Conservation (phyloP, 2,329 filamentous ascomycete species). For the Diaporthe sp. region DNA sequence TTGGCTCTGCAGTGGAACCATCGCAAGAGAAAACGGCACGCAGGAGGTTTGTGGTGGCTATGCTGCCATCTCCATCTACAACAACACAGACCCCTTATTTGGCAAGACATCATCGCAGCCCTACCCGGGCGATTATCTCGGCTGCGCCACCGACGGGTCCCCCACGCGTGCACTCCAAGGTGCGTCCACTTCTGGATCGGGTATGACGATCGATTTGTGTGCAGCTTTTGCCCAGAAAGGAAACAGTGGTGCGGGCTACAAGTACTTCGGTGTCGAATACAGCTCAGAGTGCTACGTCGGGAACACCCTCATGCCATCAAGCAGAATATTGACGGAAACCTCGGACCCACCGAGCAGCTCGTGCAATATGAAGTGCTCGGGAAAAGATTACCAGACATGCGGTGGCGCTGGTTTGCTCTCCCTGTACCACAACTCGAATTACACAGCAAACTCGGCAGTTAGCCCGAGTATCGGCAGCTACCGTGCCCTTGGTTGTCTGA, state of each 20-base stretch:
- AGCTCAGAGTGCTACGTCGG: conserved; percentile 9
- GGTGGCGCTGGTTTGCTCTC: conserved; percentile 43
- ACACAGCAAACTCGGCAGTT: conserved; percentile 22
- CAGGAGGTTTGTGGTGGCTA: conserved; percentile 42
- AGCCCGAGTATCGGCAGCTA: neutral
- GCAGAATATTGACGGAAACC: neutral
- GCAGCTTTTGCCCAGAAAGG: conserved; percentile 3
- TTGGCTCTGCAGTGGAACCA: conserved; percentile 32
- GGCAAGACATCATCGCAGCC: conserved; percentile 35
- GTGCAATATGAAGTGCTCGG: conserved; percentile 43
- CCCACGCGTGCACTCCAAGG: neutral
- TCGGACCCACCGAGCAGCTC: conserved; percentile 27
- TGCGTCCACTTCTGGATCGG: neutral
- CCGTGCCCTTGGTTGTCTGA: neutral
- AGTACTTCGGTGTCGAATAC: conserved; percentile 11
- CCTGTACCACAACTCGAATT: conserved; percentile 37
- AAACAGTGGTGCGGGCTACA: conserved; percentile 16
- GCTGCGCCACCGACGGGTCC: neutral
- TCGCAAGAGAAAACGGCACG: conserved; percentile 41
- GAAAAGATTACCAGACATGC: conserved; percentile 41
- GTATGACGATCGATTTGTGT: neutral
- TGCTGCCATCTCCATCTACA: conserved; percentile 39
- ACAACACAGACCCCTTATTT: conserved; percentile 39
- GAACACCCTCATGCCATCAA: conserved; percentile 4
- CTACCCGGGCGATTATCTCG: neutral